Percentiles rank a stretch among this genome's conserved stretches.
These are phyloP conservation scores for Aspergillus thermomutatus DNA, from an alignment of 2,329 filamentous ascomycete genomes.

Conservation along the genomic window DNA sequence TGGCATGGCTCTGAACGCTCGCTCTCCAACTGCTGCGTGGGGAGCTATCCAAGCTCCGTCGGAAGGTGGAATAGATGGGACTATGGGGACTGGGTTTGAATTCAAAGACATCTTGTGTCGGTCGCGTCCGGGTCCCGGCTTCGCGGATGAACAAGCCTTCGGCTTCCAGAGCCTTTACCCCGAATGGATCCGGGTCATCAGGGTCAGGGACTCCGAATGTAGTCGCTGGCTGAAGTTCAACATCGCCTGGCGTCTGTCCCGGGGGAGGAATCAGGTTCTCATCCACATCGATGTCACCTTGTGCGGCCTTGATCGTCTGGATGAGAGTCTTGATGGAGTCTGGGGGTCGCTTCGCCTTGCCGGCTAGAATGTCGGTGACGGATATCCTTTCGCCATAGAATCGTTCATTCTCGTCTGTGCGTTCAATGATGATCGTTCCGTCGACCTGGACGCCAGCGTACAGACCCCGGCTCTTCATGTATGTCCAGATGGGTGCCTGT, in stretches of 20 bases:
- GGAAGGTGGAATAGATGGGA: conserved; percentile 59
- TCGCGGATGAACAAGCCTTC: conserved; percentile 86
- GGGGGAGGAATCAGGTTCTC: conserved; percentile 61
- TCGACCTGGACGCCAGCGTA: conserved; percentile 86
- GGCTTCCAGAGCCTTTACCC: conserved; percentile 77
- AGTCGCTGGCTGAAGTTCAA: conserved; percentile 47
- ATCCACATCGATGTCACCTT: conserved; percentile 77
- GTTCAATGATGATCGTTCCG: conserved; percentile 80
- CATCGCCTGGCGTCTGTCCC: conserved; percentile 74
- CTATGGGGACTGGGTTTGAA: conserved; percentile 74
- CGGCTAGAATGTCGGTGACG: conserved; percentile 61
- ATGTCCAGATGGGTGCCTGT: conserved; percentile 72
- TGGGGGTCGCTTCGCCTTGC: conserved; percentile 58
- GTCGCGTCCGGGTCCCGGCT: conserved; percentile 73
- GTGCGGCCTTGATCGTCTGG: conserved; percentile 82
- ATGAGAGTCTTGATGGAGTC: conserved; percentile 60
- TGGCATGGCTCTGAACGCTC: conserved; percentile 63
- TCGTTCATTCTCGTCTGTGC: conserved; percentile 80
- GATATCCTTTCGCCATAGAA: conserved; percentile 71
- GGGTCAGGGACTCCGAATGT: conserved; percentile 74
- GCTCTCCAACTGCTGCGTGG: conserved; percentile 61
- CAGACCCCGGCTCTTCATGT: conserved; percentile 84
- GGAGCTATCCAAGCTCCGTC: conserved; percentile 68
- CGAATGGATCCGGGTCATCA: conserved; percentile 88
- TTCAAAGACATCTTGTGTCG: conserved; percentile 76